These are phyloP conservation scores for Pseudocohnilembus persalinus DNA, from an alignment of 169 alveolate genomes.

Conservation along the genomic window DNA sequence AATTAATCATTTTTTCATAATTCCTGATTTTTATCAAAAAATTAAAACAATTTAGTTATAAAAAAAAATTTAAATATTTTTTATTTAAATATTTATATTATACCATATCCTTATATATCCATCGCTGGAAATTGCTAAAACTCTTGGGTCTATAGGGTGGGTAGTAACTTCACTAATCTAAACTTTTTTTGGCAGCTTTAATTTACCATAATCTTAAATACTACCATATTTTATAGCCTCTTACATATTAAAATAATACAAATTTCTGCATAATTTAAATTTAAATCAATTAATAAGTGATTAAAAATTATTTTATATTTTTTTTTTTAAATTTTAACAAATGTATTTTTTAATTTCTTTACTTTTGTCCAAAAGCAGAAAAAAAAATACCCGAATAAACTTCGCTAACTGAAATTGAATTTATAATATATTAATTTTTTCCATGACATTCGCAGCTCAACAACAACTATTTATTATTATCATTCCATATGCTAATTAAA, in stretches of 20 bases:
- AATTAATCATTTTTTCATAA: neutral
- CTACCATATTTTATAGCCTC: neutral
- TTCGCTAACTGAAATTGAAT: neutral
- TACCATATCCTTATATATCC: neutral
- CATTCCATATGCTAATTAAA: neutral
- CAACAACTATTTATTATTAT: no score
- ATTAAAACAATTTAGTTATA: no score
- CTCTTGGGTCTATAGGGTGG: neutral
- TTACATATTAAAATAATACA: neutral
- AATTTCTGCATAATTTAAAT: neutral
- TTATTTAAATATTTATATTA: no score
- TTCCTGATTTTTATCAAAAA: neutral
- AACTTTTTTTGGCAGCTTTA: neutral
- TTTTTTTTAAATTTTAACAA: no score
- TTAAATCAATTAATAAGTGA: no score
- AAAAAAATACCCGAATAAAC: neutral
- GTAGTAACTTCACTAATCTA: neutral
- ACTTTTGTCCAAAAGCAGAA: neutral
- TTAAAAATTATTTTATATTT: no score
- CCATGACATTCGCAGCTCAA: neutral
- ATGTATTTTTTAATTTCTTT: no score
- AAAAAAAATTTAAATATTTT: no score
- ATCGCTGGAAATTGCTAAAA: neutral
- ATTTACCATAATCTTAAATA: neutral
- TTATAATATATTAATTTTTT: no score